Evolutionary conservation across 2,329 filamentous ascomycete genomes (phyloP).

Genomic region (Colletotrichum sp.): DNA sequence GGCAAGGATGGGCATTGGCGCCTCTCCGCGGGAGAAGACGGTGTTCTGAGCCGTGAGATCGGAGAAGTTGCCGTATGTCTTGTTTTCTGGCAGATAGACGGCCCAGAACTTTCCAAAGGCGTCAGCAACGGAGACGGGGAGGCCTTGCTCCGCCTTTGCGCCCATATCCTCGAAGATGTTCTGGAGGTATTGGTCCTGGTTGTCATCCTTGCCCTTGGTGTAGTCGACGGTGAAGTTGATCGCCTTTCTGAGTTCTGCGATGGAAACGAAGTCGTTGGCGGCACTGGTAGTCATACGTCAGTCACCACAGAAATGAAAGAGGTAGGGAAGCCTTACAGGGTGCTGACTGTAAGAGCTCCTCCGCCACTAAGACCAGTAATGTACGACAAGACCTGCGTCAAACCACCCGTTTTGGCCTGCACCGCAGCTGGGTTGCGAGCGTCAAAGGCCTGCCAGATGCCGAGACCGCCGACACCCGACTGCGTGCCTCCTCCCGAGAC

Average conservation of each 20-base stretch:
- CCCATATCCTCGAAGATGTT: slow-evolving; percentile 26
- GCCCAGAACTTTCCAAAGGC: slow-evolving; percentile 33
- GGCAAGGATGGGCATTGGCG: slow-evolving; percentile 31
- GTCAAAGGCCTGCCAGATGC: slow-evolving; percentile 32
- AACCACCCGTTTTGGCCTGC: slow-evolving; percentile 26
- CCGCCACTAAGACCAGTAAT: slow-evolving; percentile 31
- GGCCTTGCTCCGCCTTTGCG: slow-evolving; percentile 26
- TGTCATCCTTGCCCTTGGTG: slow-evolving; percentile 12
- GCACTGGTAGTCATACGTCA: slow-evolving; percentile 18
- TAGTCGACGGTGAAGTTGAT: slow-evolving; percentile 29
- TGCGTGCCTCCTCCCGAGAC: slow-evolving; percentile 32
- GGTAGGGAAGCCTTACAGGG: slow-evolving; percentile 21
- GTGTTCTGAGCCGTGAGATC: slow-evolving; percentile 21
- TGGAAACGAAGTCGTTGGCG: slow-evolving; percentile 29
- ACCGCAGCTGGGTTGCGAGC: slow-evolving; percentile 23
- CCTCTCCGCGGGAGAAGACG: slow-evolving; percentile 25
- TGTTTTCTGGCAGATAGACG: slow-evolving; percentile 23
- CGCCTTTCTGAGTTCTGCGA: slow-evolving; percentile 15
- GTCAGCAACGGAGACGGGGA: slow-evolving; percentile 29
- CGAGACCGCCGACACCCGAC: slow-evolving; percentile 31
- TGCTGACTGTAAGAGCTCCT: slow-evolving; percentile 28
- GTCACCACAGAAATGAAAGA: background rate
- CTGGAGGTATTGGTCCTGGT: slow-evolving; percentile 19
- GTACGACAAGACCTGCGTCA: slow-evolving; percentile 29
- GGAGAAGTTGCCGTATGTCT: slow-evolving; percentile 26